A percentile compares a stretch with the other conserved stretches of the same genome.
Conservation (phyloP, 169 alveolate species). For the Eimeria acervulina region DNA sequence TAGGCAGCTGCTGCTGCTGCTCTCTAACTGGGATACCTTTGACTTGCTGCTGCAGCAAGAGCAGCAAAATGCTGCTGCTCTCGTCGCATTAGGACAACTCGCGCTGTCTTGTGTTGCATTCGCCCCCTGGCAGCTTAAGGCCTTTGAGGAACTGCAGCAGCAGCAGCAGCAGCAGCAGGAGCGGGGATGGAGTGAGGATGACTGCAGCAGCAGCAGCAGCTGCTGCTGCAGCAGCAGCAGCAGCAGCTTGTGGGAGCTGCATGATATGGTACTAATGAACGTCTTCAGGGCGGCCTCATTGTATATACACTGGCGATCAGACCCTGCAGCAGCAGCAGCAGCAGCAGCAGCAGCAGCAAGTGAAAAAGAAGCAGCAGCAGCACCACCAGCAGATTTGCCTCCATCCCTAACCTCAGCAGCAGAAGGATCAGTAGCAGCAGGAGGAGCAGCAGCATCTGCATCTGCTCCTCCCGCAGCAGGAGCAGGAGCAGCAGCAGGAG, state of each 20-base stretch:
- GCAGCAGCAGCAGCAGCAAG: slow-evolving; percentile 35
- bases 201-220: neutral
- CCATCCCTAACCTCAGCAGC: too few species aligned
- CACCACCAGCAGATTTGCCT: slow-evolving; percentile 11
- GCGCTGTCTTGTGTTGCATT: neutral
- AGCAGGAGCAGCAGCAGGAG: slow-evolving; percentile 18
- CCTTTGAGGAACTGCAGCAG: slow-evolving; percentile 36
- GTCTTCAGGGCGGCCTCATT: neutral
- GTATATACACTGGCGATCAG: neutral
- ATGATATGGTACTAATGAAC: slow-evolving; percentile 3
- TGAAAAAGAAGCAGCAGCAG: neutral
- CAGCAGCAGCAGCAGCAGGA: slow-evolving; percentile 59
- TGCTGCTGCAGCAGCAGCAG: neutral
- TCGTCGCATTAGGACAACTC: slow-evolving; percentile 73
- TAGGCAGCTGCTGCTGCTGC: slow-evolving; percentile 68
- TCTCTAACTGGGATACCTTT: slow-evolving; percentile 18
- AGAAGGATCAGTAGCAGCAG: slow-evolving; percentile 28
- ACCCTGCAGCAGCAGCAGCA: too few species aligned
- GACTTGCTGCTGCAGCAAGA: slow-evolving; percentile 44
- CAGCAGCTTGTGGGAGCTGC: neutral
- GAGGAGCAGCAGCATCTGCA: neutral
- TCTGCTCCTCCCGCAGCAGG: neutral
- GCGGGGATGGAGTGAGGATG: neutral
- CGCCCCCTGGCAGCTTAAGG: slow-evolving; percentile 13
- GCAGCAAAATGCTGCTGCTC: slow-evolving; percentile 56